Percentiles rank a stretch among this genome's conserved stretches.
phyloP scores from a whole-genome alignment of 148 eudicot genomes.

The Tetragonia tetragonoides region DNA sequence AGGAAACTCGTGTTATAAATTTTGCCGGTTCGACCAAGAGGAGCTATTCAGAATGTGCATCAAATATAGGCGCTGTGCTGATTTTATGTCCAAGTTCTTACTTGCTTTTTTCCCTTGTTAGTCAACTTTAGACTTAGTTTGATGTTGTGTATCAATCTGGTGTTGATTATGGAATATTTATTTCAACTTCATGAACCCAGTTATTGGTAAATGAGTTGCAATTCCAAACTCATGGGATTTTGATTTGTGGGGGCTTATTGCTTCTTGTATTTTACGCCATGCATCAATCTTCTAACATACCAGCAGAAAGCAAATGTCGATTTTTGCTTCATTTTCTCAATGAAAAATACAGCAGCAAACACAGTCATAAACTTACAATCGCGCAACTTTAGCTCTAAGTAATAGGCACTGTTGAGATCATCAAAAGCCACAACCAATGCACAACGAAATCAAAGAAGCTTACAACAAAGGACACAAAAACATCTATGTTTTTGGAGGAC shows the following conservation, averaged over 20 bases:
- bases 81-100: slow-evolving; percentile 7
- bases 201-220: not conserved
- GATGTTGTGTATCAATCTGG: slow-evolving; percentile 1
- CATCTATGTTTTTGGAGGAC: no score
- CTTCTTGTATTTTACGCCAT: not conserved
- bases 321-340: no score
- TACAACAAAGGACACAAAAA: no score
- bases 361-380: no score
- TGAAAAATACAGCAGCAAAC: no score
- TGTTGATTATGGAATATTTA: slow-evolving; percentile 1
- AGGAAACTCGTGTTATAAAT: not conserved
- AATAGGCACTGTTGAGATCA: no score
- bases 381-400: no score
- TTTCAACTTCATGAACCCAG: not conserved
- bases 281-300: no score
- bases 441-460: no score
- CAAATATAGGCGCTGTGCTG: slow-evolving; percentile 5
- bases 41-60: slow-evolving; percentile 13
- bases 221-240: not conserved
- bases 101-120: not conserved
- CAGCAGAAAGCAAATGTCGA: no score
- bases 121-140: not conserved
- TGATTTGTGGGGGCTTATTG: not conserved
- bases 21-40: not conserved
- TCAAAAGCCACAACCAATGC: no score